Conservation (phyloP, 371 early-diverging fungal species). For the Lichtheimia ornata region DNA sequence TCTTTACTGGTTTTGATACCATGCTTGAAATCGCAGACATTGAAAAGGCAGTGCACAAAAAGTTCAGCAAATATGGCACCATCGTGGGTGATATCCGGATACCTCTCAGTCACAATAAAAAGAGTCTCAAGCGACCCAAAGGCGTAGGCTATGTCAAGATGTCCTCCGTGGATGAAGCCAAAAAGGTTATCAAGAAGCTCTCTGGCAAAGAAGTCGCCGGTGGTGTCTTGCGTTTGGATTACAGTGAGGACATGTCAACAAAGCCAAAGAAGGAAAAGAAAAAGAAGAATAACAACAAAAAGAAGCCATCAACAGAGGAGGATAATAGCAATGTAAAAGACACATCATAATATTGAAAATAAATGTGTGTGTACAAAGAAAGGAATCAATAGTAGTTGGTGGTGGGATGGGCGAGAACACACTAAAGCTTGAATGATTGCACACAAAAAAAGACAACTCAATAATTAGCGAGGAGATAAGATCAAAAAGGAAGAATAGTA, state of each 20-base stretch:
- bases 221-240: not conserved
- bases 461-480: conserved; percentile 2
- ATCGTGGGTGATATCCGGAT: conserved; percentile 1
- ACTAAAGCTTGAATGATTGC: no score
- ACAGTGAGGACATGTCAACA: not conserved
- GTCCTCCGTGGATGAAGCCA: not conserved
- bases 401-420: no score
- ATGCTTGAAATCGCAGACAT: not conserved
- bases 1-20: conserved; percentile 2
- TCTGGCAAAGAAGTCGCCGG: not conserved
- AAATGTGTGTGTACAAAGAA: conserved; percentile 1
- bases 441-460: not conserved
- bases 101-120: conserved; percentile 1
- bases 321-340: not conserved
- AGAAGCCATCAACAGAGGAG: not conserved
- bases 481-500: not conserved
- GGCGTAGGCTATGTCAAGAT: not conserved
- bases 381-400: not conserved
- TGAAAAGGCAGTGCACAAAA: not conserved
- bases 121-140: conserved; percentile 1
- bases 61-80: not conserved
- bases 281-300: conserved; percentile 3
- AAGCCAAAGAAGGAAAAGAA: conserved; percentile 1
- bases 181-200: not conserved
- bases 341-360: not conserved